Evolutionary conservation across 1,139 yeast genomes (phyloP).

Genomic region (Scheffersomyces parashehatae): DNA sequence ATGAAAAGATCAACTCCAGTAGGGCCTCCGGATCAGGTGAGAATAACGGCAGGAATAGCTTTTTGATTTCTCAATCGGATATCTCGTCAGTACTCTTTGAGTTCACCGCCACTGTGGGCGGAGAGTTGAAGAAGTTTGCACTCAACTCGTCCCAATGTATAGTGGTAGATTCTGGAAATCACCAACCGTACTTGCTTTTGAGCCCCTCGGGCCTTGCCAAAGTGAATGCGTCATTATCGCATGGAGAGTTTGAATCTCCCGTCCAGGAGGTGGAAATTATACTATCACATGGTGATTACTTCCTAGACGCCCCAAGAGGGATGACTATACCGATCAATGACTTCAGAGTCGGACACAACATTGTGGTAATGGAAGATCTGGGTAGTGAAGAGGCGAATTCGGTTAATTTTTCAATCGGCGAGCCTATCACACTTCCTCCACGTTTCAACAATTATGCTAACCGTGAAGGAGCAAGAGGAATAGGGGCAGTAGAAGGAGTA

Average conservation of each 20-base stretch:
- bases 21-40: neutral
- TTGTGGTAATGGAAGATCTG: neutral
- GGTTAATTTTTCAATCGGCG: too few relatives aligned
- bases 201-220: slow-evolving; percentile 37
- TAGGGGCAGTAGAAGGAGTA: neutral
- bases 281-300: neutral
- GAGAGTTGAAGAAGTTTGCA: slow-evolving; percentile 14
- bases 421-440: too few relatives aligned
- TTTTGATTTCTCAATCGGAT: slow-evolving; percentile 25
- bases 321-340: neutral
- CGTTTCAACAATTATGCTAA: too few relatives aligned
- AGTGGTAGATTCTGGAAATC: slow-evolving; percentile 34
- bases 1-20: slow-evolving; percentile 19
- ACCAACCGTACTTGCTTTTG: slow-evolving; percentile 41
- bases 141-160: slow-evolving; percentile 46
- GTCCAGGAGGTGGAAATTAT: slow-evolving; percentile 11
- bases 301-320: neutral
- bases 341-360: neutral
- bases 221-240: slow-evolving; percentile 13
- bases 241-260: slow-evolving; percentile 4
- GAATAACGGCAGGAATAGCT: slow-evolving; percentile 3
- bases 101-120: slow-evolving; percentile 15
- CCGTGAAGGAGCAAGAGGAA: neutral
- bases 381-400: too few relatives aligned
- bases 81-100: slow-evolving; percentile 22